Conservation (phyloP, 306 rosid species). For the Dalbergia cultrata region DNA sequence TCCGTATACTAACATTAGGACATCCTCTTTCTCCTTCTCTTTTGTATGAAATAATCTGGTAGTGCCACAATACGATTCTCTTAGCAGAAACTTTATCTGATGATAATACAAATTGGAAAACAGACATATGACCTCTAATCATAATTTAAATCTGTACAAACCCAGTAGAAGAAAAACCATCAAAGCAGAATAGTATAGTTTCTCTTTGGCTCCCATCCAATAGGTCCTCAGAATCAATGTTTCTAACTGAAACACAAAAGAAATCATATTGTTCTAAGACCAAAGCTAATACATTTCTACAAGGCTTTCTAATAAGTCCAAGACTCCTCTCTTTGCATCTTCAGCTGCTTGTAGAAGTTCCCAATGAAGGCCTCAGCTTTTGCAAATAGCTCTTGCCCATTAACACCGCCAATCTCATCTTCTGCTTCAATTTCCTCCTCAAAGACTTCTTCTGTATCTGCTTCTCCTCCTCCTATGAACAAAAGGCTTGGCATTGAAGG, state of each 20-base stretch:
- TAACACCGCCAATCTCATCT: slow-evolving; percentile 52
- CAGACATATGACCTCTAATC: slow-evolving; percentile 12
- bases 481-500: slow-evolving; percentile 73
- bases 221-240: slow-evolving; percentile 42
- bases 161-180: slow-evolving; percentile 40
- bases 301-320: slow-evolving; percentile 61
- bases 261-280: neutral
- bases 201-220: slow-evolving; percentile 26
- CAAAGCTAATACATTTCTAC: slow-evolving; percentile 4
- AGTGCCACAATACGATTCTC: neutral
- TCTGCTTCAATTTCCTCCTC: slow-evolving; percentile 46
- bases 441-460: slow-evolving; percentile 46
- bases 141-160: slow-evolving; percentile 34
- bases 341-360: slow-evolving; percentile 78
- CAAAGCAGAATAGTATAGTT: slow-evolving; percentile 28
- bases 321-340: slow-evolving; percentile 85
- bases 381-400: slow-evolving; percentile 71
- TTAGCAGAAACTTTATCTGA: neutral
- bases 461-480: slow-evolving; percentile 63
- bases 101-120: slow-evolving; percentile 29
- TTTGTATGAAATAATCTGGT: no score
- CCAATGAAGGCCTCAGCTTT: slow-evolving; percentile 88
- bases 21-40: no score
- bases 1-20: neutral
- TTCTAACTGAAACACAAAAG: neutral